phyloP scores from a whole-genome alignment of 2,329 filamentous ascomycete genomes.

The Hortaea sp. region DNA sequence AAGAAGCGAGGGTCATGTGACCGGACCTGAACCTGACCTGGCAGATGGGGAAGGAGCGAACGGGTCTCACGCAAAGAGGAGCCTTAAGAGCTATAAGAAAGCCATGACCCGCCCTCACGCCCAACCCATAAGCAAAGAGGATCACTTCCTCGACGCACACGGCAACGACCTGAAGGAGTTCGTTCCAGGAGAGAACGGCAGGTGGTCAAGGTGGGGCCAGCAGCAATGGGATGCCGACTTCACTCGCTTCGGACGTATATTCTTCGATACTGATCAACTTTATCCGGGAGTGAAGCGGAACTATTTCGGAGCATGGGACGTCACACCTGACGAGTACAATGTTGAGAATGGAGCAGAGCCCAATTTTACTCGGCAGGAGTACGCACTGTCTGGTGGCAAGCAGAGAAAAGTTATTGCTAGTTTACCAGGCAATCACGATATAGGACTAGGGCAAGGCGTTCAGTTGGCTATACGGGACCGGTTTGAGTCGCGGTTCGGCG shows the following conservation, averaged over 20 bases:
- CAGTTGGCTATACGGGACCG: constrained; percentile 70
- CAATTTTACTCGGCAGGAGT: constrained; percentile 48
- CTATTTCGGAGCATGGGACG: constrained; percentile 14
- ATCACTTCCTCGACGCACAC: constrained; percentile 9
- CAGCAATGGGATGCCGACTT: constrained; percentile 84
- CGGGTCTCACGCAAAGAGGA: constrained; percentile 5
- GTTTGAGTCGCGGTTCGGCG: constrained; percentile 82
- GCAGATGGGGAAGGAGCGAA: neutral
- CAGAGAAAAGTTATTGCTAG: constrained; percentile 72
- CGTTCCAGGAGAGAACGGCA: constrained; percentile 21
- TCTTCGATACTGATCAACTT: constrained; percentile 43
- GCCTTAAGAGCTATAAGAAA: constrained; percentile 7
- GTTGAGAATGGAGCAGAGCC: constrained; percentile 33
- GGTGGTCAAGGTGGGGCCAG: constrained; percentile 63
- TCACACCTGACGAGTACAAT: constrained; percentile 10
- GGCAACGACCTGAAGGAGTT: constrained; percentile 17
- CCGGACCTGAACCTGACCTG: constrained; percentile 19
- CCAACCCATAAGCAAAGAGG: constrained; percentile 8
- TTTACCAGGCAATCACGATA: constrained; percentile 87
- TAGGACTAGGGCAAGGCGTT: constrained; percentile 81
- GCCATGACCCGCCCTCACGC: constrained; percentile 6
- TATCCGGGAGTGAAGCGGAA: constrained; percentile 16
- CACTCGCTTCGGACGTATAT: constrained; percentile 73
- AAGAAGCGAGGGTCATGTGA: constrained; percentile 28
- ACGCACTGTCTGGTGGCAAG: constrained; percentile 50